Percentiles rank a stretch among this genome's conserved stretches.
These are phyloP conservation scores for Lignosus rhinocerotis DNA, from an alignment of 1,284 basidiomycete genomes.

Conservation along the genomic window DNA sequence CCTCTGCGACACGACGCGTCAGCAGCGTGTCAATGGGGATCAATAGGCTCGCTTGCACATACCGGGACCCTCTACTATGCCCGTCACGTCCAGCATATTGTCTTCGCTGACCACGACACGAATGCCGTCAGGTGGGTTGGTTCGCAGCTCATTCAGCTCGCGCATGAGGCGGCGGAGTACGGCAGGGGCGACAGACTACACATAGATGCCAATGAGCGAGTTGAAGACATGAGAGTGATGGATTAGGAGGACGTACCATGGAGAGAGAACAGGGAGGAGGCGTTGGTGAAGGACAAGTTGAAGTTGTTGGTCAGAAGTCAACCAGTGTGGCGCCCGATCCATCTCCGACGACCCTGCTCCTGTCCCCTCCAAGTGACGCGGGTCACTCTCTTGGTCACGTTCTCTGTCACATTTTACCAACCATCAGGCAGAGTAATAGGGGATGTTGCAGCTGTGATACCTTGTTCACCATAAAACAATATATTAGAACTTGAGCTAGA, in stretches of 20 bases:
- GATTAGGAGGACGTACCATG: conserved; percentile 11
- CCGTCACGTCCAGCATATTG: conserved; percentile 79
- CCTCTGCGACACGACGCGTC: conserved; percentile 53
- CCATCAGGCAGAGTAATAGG: not conserved
- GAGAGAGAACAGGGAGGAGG: not conserved
- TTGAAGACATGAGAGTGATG: too few relatives aligned
- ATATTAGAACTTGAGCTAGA: too few relatives aligned
- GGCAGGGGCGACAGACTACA: conserved; percentile 47
- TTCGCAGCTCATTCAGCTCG: conserved; percentile 78
- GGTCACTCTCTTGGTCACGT: not conserved
- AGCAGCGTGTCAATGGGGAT: conserved; percentile 24
- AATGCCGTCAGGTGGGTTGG: conserved; percentile 85
- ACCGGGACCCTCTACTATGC: conserved; percentile 82
- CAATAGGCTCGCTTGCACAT: conserved; percentile 30
- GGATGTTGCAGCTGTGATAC: too few relatives aligned
- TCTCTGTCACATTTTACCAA: not conserved
- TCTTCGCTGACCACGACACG: conserved; percentile 83
- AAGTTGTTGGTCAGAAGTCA: conserved; percentile 28
- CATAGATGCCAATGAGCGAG: not conserved
- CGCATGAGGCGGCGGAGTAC: conserved; percentile 80
- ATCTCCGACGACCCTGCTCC: conserved; percentile 23
- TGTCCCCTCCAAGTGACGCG: not conserved
- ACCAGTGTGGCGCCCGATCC: conserved; percentile 28
- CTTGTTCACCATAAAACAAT: too few relatives aligned
- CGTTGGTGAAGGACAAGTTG: conserved; percentile 9